Conservation (phyloP, 371 early-diverging fungal species). For the Smittium mucronatum region DNA sequence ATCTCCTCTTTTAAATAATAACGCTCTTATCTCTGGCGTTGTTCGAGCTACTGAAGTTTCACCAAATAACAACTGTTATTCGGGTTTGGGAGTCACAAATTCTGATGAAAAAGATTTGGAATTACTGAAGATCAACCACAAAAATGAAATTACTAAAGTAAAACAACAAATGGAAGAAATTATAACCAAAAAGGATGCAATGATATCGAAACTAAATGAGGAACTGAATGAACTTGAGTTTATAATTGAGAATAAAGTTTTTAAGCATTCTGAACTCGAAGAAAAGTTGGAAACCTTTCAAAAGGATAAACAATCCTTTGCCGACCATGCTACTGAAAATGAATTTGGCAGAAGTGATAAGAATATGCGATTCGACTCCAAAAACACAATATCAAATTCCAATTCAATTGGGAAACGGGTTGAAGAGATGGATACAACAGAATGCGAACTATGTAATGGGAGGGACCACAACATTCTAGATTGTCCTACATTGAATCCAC, state of each 20-base stretch:
- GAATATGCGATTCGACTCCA: neutral
- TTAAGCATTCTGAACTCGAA: conserved; percentile 58
- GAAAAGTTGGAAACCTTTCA: conserved; percentile 42
- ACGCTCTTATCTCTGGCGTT: neutral
- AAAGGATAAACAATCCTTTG: conserved; percentile 29
- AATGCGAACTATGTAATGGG: conserved; percentile 50
- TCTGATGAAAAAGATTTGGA: conserved; percentile 35
- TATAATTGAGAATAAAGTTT: conserved; percentile 60
- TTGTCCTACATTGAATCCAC: conserved; percentile 29
- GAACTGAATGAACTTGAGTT: conserved; percentile 56
- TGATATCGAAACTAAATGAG: conserved; percentile 43
- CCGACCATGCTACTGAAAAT: neutral
- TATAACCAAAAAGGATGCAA: conserved; percentile 43
- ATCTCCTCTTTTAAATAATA: neutral
- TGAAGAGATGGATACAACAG: neutral
- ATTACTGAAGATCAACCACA: conserved; percentile 33
- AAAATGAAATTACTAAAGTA: conserved; percentile 39
- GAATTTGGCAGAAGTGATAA: neutral
- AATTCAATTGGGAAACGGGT: neutral
- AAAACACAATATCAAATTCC: neutral
- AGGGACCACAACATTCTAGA: conserved; percentile 51
- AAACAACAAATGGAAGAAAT: conserved; percentile 40
- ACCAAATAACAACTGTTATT: neutral
- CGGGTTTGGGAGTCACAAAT: neutral
- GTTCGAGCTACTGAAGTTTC: neutral